Conservation (phyloP, 768 basidiomycete genomes). For the Solioccasus polychromus region DNA sequence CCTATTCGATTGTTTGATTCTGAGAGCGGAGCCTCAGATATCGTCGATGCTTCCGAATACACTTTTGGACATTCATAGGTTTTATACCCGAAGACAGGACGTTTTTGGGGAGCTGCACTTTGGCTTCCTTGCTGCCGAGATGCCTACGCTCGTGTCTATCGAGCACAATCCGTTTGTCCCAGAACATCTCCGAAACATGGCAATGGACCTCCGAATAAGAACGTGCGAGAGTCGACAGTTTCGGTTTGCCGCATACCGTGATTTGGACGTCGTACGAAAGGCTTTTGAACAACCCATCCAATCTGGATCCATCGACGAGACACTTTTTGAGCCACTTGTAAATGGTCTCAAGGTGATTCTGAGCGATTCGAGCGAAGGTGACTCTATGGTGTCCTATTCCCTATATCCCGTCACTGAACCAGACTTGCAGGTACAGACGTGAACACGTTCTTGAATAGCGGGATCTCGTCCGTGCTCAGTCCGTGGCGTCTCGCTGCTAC, state of each 20-base stretch:
- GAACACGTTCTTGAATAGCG: slow-evolving; percentile 53
- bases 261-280: slow-evolving; percentile 64
- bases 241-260: slow-evolving; percentile 71
- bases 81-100: slow-evolving; percentile 65
- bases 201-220: slow-evolving; percentile 49
- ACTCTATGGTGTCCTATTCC: slow-evolving; percentile 12
- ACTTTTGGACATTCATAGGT: slow-evolving; percentile 63
- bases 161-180: slow-evolving; percentile 60
- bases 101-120: slow-evolving; percentile 71
- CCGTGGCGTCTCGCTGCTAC: slow-evolving; percentile 85
- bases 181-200: slow-evolving; percentile 46
- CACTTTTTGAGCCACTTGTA: slow-evolving; percentile 59
- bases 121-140: slow-evolving; percentile 52
- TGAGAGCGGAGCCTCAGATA: slow-evolving; percentile 48
- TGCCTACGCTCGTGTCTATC: slow-evolving; percentile 68
- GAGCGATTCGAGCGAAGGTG: slow-evolving; percentile 59
- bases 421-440: slow-evolving; percentile 36
- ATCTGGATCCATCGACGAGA: slow-evolving; percentile 45
- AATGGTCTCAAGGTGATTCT: slow-evolving; percentile 66
- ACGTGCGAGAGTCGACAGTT: slow-evolving; percentile 68
- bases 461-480: slow-evolving; percentile 64
- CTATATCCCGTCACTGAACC: neutral
- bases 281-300: slow-evolving; percentile 66
- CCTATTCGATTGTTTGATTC: slow-evolving; percentile 58
- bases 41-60: slow-evolving; percentile 41